Conservation (phyloP, 768 basidiomycete genomes). For the Rubroboletus pulcherrimus region DNA sequence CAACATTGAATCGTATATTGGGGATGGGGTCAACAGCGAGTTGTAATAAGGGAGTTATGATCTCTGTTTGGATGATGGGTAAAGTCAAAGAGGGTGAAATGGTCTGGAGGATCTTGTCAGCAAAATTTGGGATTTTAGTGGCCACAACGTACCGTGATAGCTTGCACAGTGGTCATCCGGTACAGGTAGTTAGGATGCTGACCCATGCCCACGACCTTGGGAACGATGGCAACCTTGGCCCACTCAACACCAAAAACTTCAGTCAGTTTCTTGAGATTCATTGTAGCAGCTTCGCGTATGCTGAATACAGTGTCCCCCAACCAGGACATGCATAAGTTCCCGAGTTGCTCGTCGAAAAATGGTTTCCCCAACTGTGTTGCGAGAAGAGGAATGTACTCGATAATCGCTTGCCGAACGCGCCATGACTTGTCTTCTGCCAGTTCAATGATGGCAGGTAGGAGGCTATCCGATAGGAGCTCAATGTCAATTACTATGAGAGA, state of each 20-base stretch:
- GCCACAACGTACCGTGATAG: constrained; percentile 74
- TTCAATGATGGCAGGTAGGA: constrained; percentile 96
- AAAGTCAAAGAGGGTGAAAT: constrained; percentile 87
- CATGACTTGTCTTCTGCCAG: constrained; percentile 99
- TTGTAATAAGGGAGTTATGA: constrained; percentile 78
- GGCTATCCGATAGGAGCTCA: constrained; percentile 87
- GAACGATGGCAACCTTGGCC: constrained; percentile 91
- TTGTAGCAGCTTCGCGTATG: constrained; percentile 96
- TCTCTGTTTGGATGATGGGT: constrained; percentile 78
- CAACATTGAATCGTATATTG: constrained; percentile 98
- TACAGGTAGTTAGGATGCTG: constrained; percentile 95
- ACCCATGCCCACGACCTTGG: constrained; percentile 96
- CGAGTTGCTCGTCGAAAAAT: constrained; percentile 97
- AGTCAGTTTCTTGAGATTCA: constrained; percentile 94
- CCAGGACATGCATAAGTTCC: constrained; percentile 98
- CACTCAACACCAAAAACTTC: constrained; percentile 99
- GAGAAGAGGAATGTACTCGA: constrained; percentile 98
- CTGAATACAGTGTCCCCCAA: constrained; percentile 97
- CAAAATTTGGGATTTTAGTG: too few relatives aligned
- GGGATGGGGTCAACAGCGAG: constrained; percentile 91
- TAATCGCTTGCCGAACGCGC: constrained; percentile 99
- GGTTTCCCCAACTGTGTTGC: constrained; percentile 95
- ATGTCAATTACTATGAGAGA: constrained; percentile 85
- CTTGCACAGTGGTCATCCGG: constrained; percentile 98
- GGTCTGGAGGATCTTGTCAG: constrained; percentile 53